Conservation (phyloP, 495 filamentous ascomycete genomes). For the Sabuloglossum arenarium region DNA sequence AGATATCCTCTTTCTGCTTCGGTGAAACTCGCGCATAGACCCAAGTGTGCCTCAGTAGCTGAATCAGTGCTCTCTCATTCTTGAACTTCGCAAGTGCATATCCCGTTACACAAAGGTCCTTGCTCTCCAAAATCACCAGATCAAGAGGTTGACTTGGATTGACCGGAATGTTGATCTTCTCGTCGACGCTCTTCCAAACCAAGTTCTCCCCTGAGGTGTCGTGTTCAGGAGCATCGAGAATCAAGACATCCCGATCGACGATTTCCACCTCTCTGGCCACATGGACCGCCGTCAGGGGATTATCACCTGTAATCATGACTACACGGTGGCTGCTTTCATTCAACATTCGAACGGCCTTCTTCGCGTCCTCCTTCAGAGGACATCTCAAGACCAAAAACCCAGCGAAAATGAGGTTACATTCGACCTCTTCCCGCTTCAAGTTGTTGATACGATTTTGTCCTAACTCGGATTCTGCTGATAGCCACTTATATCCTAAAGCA, state of each 20-base stretch:
- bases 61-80: conserved; percentile 45
- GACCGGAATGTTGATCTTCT: conserved; percentile 71
- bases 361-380: conserved; percentile 90
- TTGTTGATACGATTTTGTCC: conserved; percentile 75
- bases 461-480: conserved; percentile 60
- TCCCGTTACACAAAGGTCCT: conserved; percentile 91
- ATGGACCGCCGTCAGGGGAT: conserved; percentile 88
- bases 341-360: conserved; percentile 83
- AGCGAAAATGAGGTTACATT: conserved; percentile 67
- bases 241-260: conserved; percentile 84
- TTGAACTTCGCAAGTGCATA: conserved; percentile 85
- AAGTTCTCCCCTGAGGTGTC: conserved; percentile 62
- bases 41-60: conserved; percentile 77
- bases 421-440: conserved; percentile 77
- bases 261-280: conserved; percentile 94
- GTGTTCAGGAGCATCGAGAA: conserved; percentile 86
- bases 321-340: conserved; percentile 97
- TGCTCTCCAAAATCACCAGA: conserved; percentile 54
- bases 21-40: conserved; percentile 96
- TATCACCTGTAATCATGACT: conserved; percentile 99
- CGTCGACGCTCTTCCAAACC: conserved; percentile 90
- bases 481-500: conserved; percentile 80
- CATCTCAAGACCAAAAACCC: conserved; percentile 92
- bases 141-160: conserved; percentile 69
- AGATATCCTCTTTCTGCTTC: conserved; percentile 97